A percentile compares a stretch with the other conserved stretches of the same genome.
Evolutionary conservation across 2,329 filamentous ascomycete species (phyloP).

Genomic region (Scorias spongiosa): DNA sequence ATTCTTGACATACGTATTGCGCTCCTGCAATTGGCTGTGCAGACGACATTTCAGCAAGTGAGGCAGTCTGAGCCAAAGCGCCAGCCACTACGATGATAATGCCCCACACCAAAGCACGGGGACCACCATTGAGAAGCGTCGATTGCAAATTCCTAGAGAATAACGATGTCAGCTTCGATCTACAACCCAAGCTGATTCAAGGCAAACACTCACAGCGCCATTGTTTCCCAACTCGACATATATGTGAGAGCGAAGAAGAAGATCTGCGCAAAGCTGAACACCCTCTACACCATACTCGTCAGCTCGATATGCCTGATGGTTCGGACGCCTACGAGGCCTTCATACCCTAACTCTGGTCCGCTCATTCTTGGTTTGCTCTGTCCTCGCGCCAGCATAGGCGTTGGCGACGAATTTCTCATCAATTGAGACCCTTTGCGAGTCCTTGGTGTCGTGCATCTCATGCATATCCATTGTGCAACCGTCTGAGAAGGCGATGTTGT

Average conservation of each 20-base stretch:
- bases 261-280: slow-evolving; percentile 13
- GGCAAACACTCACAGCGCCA: slow-evolving; percentile 4
- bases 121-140: slow-evolving; percentile 11
- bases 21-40: slow-evolving; percentile 15
- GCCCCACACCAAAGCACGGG: slow-evolving; percentile 12
- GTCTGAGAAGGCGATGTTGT: neutral
- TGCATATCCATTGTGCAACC: neutral
- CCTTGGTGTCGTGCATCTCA: neutral
- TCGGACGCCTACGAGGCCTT: neutral
- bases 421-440: neutral
- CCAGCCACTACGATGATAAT: slow-evolving; percentile 11
- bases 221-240: slow-evolving; percentile 13
- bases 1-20: slow-evolving; percentile 5
- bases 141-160: slow-evolving; percentile 8
- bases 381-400: neutral
- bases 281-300: slow-evolving; percentile 2
- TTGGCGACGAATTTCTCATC: neutral
- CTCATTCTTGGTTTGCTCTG: neutral
- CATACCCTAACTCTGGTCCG: neutral
- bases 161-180: neutral
- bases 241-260: slow-evolving; percentile 12
- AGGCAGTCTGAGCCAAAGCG: slow-evolving; percentile 10
- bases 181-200: neutral
- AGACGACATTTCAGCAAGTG: slow-evolving; percentile 12
- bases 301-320: neutral